These are phyloP conservation scores for Golubevia sp. DNA, from an alignment of 1,284 basidiomycete species.

Conservation along the genomic window DNA sequence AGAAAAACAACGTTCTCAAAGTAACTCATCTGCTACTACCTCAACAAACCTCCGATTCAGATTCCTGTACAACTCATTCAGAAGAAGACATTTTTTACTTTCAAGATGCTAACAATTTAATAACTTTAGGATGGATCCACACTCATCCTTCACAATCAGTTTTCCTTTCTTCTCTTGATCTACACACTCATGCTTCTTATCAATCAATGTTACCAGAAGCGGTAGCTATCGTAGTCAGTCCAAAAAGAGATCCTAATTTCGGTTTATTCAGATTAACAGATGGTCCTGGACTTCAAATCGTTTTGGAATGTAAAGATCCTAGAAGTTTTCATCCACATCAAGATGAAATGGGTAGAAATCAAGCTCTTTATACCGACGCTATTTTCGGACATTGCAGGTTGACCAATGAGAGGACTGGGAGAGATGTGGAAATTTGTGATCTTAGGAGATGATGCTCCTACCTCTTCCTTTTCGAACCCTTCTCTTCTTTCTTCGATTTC, in stretches of 20 bases:
- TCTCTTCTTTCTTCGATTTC: too few relatives aligned
- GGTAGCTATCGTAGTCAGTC: constrained; percentile 46
- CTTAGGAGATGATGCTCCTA: too few relatives aligned
- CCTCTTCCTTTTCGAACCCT: too few relatives aligned
- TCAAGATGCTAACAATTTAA: constrained; percentile 16
- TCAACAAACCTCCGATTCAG: constrained; percentile 18
- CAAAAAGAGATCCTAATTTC: constrained; percentile 22
- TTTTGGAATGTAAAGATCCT: constrained; percentile 20
- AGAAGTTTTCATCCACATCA: constrained; percentile 22
- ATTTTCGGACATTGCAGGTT: constrained; percentile 13
- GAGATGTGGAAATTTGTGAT: too few relatives aligned
- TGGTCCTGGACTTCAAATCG: constrained; percentile 31
- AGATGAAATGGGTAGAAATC: neutral
- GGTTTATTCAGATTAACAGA: constrained; percentile 49
- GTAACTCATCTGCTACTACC: constrained; percentile 19
- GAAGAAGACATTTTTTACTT: constrained; percentile 23
- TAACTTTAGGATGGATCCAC: constrained; percentile 39
- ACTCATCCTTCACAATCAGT: constrained; percentile 45
- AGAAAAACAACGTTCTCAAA: neutral
- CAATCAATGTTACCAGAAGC: constrained; percentile 45
- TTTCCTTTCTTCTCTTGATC: constrained; percentile 36
- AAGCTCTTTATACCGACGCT: constrained; percentile 20
- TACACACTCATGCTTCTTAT: constrained; percentile 45
- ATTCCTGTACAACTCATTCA: constrained; percentile 24
- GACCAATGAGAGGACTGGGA: neutral